These are phyloP conservation scores for Apostasia shenzhenica DNA, from an alignment of 106 monocot genomes.

Conservation along the genomic window DNA sequence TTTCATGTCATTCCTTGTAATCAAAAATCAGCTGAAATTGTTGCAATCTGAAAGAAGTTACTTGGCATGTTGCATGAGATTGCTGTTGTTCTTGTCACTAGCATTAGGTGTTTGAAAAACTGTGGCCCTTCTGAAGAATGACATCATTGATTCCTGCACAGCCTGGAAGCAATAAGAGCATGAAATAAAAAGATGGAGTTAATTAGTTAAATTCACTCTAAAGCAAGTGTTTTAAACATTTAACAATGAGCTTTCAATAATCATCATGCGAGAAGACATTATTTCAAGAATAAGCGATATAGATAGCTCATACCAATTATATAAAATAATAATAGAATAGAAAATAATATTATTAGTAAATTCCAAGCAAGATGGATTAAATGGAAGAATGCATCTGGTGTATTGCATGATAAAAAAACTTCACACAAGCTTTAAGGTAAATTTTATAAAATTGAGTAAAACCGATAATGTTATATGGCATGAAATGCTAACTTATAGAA, in stretches of 20 bases:
- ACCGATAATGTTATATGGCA: too few relatives aligned
- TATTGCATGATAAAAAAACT: not conserved
- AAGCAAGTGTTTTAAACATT: not conserved
- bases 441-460: too few relatives aligned
- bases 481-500: too few relatives aligned
- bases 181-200: not conserved
- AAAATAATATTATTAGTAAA: too few relatives aligned
- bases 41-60: too few relatives aligned
- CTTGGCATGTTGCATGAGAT: too few relatives aligned
- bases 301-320: not conserved
- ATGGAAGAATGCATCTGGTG: too few relatives aligned
- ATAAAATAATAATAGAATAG: not conserved
- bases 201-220: not conserved
- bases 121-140: not conserved
- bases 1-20: too few relatives aligned
- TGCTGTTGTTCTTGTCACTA: too few relatives aligned
- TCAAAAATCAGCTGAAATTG: too few relatives aligned
- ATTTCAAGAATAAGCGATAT: not conserved
- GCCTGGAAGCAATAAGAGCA: not conserved
- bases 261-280: not conserved
- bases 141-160: slow-evolving; percentile 7
- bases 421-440: too few relatives aligned
- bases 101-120: not conserved
- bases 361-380: too few relatives aligned
- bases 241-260: not conserved